Base-by-base conservation (phyloP, 208 protist species). In the Tritrichomonas foetus region DNA sequence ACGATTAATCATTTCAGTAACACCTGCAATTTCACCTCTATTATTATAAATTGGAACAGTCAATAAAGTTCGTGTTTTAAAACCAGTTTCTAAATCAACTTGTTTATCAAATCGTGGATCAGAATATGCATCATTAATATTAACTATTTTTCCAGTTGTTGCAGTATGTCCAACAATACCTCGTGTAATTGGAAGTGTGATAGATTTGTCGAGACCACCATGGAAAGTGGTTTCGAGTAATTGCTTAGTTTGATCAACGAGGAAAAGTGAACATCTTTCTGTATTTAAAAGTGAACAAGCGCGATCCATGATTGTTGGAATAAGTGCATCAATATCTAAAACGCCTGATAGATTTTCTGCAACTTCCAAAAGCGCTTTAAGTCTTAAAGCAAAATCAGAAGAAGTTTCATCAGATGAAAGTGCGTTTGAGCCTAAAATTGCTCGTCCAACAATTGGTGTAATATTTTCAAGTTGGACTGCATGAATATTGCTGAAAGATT, bases 111-210 rank as follows among this genome's bases (percentile, higher is more conserved):
- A 96, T n/a, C 95, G 84, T 39, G n/a, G 33, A 94, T 96, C 96
- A 27, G 36, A 25, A 66, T 96, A 96, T 50, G 96, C 96, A 75
- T 96, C 95, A 50, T n/a, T 49, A 33, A 96, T 96, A 78, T 94
- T 95, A 49, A 96, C 57, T 30, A 80, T 93, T 57, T 96, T 78
- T 3, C 95, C 95, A 27, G 94, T 95, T 57, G 80, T 93, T 27
- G 82, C 94, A n/a, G 84, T 82, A 41, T 95, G 47, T 30, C 94
- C 94, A 27, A 93, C 94, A 44, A 95, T 94, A 55, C 94, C 94
- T 27, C 41, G 9, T 3, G 44, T 27, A 49, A 94, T 94, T 49
- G 61, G 92, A 49, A 95, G 49, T 33, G n/a, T 3, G 20, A 94
- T 95, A 1, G 89, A 39, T 30, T 89, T 75, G 22, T 93, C 44